These are phyloP conservation scores for Fagus crenata DNA, from an alignment of 306 rosid genomes.

Conservation along the genomic window DNA sequence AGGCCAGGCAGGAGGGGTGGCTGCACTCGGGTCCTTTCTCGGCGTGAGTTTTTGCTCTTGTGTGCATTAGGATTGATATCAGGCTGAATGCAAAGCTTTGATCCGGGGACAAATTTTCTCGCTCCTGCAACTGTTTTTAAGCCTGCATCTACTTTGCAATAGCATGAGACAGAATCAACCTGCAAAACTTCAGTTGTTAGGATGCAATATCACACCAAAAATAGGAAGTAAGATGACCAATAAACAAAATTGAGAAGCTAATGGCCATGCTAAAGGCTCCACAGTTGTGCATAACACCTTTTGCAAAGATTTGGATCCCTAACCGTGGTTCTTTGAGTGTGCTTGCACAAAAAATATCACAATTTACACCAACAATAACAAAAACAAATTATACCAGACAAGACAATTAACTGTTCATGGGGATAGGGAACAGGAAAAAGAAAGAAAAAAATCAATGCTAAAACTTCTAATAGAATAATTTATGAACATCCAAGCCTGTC, in stretches of 20 bases:
- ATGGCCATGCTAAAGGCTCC: background rate
- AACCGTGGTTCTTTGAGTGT: background rate
- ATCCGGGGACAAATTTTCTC: conserved; percentile 91
- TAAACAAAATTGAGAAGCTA: conserved; percentile 13
- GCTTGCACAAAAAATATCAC: background rate
- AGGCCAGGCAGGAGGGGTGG: conserved; percentile 97
- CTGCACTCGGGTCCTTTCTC: conserved; percentile 85
- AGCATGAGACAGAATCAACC: conserved; percentile 99
- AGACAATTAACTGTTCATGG: too few relatives aligned
- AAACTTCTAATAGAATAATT: too few relatives aligned
- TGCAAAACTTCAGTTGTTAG: conserved; percentile 47
- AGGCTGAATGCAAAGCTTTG: conserved; percentile 94
- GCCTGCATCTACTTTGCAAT: conserved; percentile 95
- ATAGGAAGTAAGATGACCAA: background rate
- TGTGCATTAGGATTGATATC: conserved; percentile 96
- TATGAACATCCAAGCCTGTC: too few relatives aligned
- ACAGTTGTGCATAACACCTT: background rate
- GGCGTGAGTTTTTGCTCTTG: conserved; percentile 64
- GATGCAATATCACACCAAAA: conserved; percentile 10
- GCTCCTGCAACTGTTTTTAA: conserved; percentile 96
- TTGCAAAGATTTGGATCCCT: too few relatives aligned
- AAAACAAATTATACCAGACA: background rate
- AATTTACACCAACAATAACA: background rate
- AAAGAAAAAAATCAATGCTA: too few relatives aligned
- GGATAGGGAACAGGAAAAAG: too few relatives aligned